Evolutionary conservation across 306 rosid species (phyloP).

Genomic region (Carpinus fangiana): DNA sequence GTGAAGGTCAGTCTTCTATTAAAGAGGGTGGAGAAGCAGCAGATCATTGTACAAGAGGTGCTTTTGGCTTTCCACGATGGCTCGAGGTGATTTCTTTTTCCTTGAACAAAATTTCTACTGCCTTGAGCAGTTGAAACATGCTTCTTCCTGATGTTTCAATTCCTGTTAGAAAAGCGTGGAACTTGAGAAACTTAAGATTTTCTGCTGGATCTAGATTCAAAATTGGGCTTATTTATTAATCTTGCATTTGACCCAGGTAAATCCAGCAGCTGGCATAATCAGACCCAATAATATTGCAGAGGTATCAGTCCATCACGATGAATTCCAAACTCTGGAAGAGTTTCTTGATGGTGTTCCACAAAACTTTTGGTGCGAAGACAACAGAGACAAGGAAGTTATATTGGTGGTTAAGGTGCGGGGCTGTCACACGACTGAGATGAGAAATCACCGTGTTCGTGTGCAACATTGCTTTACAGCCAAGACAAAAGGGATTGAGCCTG

Average conservation of each 20-base stretch:
- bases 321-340: constrained; percentile 69
- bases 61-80: constrained; percentile 94
- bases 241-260: constrained; percentile 57
- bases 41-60: constrained; percentile 63
- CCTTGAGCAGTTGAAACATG: not conserved
- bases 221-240: not conserved
- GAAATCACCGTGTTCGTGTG: constrained; percentile 68
- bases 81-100: constrained; percentile 72
- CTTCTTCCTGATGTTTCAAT: not conserved
- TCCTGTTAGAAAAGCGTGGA: not conserved
- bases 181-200: not conserved
- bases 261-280: constrained; percentile 81
- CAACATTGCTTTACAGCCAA: constrained; percentile 69
- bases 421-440: constrained; percentile 50
- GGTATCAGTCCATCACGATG: constrained; percentile 86
- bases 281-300: constrained; percentile 73
- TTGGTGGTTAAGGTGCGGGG: constrained; percentile 77
- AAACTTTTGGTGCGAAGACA: constrained; percentile 89
- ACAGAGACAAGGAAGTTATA: constrained; percentile 79
- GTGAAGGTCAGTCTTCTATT: constrained; percentile 72
- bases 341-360: constrained; percentile 80
- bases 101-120: constrained; percentile 19
- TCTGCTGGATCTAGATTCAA: not conserved
- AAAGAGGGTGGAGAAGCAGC: constrained; percentile 54
- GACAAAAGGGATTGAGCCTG: constrained; percentile 39